Conservation (phyloP, 176 grass and related monocot species). For the Olyra latifolia region DNA sequence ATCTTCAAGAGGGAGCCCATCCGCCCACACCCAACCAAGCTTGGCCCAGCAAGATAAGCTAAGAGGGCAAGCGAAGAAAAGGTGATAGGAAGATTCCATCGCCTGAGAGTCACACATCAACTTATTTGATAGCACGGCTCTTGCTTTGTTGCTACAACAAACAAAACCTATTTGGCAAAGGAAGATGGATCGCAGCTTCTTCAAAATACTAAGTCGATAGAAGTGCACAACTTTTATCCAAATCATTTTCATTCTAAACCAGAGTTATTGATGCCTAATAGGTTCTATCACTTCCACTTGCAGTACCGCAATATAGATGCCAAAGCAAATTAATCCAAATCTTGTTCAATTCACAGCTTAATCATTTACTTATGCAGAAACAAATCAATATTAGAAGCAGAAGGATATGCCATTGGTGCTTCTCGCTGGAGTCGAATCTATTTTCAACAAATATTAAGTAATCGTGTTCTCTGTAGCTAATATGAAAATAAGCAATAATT, state of each 20-base stretch:
- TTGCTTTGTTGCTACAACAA: not conserved
- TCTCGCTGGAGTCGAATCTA: not conserved
- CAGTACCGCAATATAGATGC: not conserved
- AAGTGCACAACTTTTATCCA: not conserved
- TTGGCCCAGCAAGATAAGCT: too few relatives aligned
- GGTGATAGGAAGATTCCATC: too few relatives aligned
- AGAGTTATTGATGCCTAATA: not conserved
- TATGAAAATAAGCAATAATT: slow-evolving; percentile 1
- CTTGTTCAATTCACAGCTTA: not conserved
- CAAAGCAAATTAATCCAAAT: slow-evolving; percentile 16
- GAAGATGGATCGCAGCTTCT: not conserved
- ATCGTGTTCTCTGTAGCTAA: slow-evolving; percentile 14
- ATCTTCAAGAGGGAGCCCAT: too few relatives aligned
- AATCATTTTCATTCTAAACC: slow-evolving; percentile 10
- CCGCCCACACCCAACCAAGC: too few relatives aligned
- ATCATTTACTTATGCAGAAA: slow-evolving; percentile 13
- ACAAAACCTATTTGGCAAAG: not conserved
- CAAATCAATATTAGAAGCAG: not conserved
- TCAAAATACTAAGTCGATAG: not conserved
- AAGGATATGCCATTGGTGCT: not conserved
- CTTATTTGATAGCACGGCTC: not conserved
- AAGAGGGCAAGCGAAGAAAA: too few relatives aligned
- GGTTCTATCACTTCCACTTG: not conserved
- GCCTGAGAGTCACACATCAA: too few relatives aligned
- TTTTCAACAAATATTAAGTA: slow-evolving; percentile 12